phyloP scores from a whole-genome alignment of 352 stramenopile genomes.

The Thraustotheca clavata region DNA sequence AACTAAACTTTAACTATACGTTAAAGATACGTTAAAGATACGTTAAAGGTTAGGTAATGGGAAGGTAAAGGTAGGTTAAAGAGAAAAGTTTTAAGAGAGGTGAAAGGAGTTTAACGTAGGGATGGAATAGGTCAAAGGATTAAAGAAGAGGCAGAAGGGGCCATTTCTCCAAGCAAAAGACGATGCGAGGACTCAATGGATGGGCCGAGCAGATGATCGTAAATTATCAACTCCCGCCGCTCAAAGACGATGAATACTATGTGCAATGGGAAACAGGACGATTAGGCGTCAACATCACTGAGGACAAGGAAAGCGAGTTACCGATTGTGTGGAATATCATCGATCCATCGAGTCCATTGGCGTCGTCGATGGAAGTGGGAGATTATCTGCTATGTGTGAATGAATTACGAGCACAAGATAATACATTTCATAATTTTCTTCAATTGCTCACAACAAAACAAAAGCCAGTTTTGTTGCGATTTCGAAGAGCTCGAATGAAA shows the following conservation, averaged over 20 bases:
- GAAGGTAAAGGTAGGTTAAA: too few species aligned
- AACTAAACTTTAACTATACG: too few species aligned
- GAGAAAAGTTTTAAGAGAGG: too few species aligned
- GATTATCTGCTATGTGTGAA: constrained; percentile 84
- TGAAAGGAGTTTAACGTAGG: too few species aligned
- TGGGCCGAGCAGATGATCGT: constrained; percentile 20
- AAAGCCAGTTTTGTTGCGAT: constrained; percentile 78
- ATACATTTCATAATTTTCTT: constrained; percentile 86
- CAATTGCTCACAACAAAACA: constrained; percentile 87
- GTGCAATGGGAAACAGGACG: constrained; percentile 81
- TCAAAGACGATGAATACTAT: constrained; percentile 79
- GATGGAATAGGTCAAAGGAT: too few species aligned
- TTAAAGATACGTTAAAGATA: too few species aligned
- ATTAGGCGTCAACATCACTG: constrained; percentile 79
- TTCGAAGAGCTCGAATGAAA: constrained; percentile 22
- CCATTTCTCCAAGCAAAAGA: too few species aligned
- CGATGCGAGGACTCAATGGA: too few species aligned
- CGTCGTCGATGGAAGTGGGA: constrained; percentile 40
- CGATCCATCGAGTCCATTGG: constrained; percentile 73
- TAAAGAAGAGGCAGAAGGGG: constrained; percentile 1
- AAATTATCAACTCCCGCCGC: constrained; percentile 37
- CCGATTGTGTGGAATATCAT: constrained; percentile 82
- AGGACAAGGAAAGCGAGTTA: constrained; percentile 78
- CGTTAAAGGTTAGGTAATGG: too few species aligned
- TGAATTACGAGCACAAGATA: constrained; percentile 72